Evolutionary conservation across 164 flowering plant species (phyloP).

Genomic region (Protea cynaroides): DNA sequence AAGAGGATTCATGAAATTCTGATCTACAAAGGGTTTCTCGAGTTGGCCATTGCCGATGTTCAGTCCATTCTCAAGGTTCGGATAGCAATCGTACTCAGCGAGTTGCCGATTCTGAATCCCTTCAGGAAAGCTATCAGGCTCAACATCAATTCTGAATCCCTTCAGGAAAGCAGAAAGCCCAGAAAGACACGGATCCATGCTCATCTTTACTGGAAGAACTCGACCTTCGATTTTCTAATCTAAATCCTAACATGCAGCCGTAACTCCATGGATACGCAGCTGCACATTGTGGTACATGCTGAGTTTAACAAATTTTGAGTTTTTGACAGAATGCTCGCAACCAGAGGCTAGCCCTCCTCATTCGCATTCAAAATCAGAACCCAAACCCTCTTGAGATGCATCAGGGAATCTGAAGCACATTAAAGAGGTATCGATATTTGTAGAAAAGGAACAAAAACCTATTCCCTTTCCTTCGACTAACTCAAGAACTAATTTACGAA

Average conservation of each 20-base stretch:
- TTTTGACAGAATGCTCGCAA: too few relatives aligned
- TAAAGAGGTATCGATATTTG: too few relatives aligned
- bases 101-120: too few relatives aligned
- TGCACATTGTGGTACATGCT: not conserved
- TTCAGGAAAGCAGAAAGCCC: slow-evolving; percentile 20
- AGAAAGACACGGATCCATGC: slow-evolving; percentile 36
- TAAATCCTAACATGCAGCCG: not conserved
- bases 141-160: slow-evolving; percentile 18
- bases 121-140: too few relatives aligned
- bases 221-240: not conserved
- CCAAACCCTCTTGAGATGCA: not conserved
- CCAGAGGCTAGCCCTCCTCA: too few relatives aligned
- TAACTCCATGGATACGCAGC: too few relatives aligned
- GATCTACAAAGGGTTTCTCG: slow-evolving; percentile 18
- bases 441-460: too few relatives aligned
- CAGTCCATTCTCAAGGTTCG: too few relatives aligned
- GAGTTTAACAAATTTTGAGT: not conserved
- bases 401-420: too few relatives aligned
- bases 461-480: too few relatives aligned
- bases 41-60: slow-evolving; percentile 12
- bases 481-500: too few relatives aligned
- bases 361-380: not conserved
- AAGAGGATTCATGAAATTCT: slow-evolving; percentile 13
- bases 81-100: too few relatives aligned
- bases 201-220: slow-evolving; percentile 20